Evolutionary conservation across 345 rosid species (phyloP), one percentile per base, ranked within the genome.

Genomic region (Pseudoturritis turrita): DNA sequence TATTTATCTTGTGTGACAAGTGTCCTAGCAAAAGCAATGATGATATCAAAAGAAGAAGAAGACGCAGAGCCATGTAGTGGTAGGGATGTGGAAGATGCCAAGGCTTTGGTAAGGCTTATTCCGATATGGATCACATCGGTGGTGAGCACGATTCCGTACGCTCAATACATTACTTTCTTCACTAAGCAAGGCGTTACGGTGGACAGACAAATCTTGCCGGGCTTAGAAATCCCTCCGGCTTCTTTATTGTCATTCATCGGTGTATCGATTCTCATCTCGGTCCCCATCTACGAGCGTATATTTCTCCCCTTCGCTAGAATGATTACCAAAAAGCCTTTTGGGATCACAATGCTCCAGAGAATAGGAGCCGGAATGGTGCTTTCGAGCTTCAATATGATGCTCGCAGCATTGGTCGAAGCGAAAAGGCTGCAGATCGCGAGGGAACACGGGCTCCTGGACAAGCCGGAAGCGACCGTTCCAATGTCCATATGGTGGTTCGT

Each of bases 51-150:
- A 22, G 59, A 76, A 28, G 82, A 75, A 36, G 77, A 61, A 21
- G 26, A 70, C 45, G 67, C 47, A 26, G 72, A 74, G 63, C 79
- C 87, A 14, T 88, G 98, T 78, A 72, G 84, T 7, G 31, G 66
- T 14, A 82, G 78, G 74, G 92, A 88, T 68, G 96, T 92, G 33
- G 96, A 92, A 79, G 90, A 92, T 74, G 91, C 85, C 2, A 92
- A 84, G 73, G 84, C 82, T 37, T 81, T 87, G 3, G 72, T 87
- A 6, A 85, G 88, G 12, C 81, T 88, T n/a, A 33, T 90, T 31
- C 97, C 97, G 11, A 76, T 93, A 45, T 90, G 97, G 96, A 40
- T 86, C 58, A 72, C 79, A 22, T 86, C 87, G 79, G 61, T 93
- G 11, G 81, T 87, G 74, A 88, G 87, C 74, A 65, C 82, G 10